phyloP scores from a whole-genome alignment of 2,329 filamentous ascomycete genomes.

The Verticillium isaacii region DNA sequence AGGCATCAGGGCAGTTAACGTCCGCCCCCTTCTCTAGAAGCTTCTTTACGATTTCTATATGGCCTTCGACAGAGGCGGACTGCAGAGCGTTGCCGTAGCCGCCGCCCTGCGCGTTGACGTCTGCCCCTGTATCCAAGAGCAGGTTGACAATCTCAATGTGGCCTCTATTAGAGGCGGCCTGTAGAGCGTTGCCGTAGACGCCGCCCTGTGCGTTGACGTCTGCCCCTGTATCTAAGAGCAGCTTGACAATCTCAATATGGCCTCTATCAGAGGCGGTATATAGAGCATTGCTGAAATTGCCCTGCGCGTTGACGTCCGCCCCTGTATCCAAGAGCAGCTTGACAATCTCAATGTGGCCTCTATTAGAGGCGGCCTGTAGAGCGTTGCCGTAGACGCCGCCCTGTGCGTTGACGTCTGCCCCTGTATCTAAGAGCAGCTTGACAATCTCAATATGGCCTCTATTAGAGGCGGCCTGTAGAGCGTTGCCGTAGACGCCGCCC shows the following conservation, averaged over 20 bases:
- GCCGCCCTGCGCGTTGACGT: neutral
- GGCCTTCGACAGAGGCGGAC: neutral
- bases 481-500: neutral
- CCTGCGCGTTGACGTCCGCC: too few species aligned
- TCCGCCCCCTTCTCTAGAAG: slow-evolving; percentile 3
- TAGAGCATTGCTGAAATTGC: too few species aligned
- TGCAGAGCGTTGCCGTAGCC: neutral
- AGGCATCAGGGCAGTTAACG: too few species aligned
- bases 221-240: too few species aligned
- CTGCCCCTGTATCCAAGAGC: too few species aligned
- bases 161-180: neutral
- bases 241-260: neutral
- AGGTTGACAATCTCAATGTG: neutral
- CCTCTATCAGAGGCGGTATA: neutral
- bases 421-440: neutral
- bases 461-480: neutral
- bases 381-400: neutral
- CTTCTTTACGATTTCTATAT: neutral
- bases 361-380: neutral
- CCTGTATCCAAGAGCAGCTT: too few species aligned
- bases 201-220: too few species aligned
- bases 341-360: too few species aligned
- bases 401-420: neutral
- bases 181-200: too few species aligned
- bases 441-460: neutral